Percentiles rank a stretch among this genome's conserved stretches.
phyloP scores from a whole-genome alignment of 2,329 filamentous ascomycete genomes.

The Aspergillus novoparasiticus region DNA sequence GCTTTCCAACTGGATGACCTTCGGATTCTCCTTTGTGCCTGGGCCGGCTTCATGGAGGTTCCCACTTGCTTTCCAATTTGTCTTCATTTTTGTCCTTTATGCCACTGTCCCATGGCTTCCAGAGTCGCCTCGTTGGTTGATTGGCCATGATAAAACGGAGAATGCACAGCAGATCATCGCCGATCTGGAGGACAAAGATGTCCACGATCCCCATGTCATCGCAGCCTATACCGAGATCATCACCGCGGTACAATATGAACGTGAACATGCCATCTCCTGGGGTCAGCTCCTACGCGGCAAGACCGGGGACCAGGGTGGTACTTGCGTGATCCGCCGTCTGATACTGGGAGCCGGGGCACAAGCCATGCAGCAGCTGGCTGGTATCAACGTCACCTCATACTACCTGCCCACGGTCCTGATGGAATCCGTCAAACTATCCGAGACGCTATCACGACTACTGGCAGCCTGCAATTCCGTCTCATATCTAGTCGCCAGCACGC shows the following conservation, averaged over 20 bases:
- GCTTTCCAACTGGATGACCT: constrained; percentile 47
- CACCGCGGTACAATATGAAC: constrained; percentile 53
- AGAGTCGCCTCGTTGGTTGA: constrained; percentile 34
- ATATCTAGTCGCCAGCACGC: constrained; percentile 48
- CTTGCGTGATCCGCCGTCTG: constrained; percentile 46
- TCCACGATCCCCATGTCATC: constrained; percentile 46
- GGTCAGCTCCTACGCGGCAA: constrained; percentile 52
- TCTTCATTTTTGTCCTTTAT: constrained; percentile 30
- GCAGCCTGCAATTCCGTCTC: constrained; percentile 51
- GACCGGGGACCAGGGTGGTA: constrained; percentile 21
- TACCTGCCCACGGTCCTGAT: constrained; percentile 48
- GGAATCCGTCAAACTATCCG: constrained; percentile 42
- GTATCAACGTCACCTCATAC: constrained; percentile 42
- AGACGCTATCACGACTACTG: constrained; percentile 44
- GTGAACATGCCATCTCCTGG: constrained; percentile 53
- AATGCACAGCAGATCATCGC: constrained; percentile 50
- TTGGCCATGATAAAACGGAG: constrained; percentile 24
- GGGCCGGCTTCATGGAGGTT: constrained; percentile 36
- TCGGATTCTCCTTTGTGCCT: constrained; percentile 45
- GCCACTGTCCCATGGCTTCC: constrained; percentile 38
- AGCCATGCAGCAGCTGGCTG: constrained; percentile 39
- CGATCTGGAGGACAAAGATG: constrained; percentile 27
- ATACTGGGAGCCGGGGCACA: constrained; percentile 50
- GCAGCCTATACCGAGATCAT: constrained; percentile 49
- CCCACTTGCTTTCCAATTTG: constrained; percentile 35